Percentiles rank a stretch among this genome's conserved stretches.
phyloP scores from a whole-genome alignment of 2,329 filamentous ascomycete genomes.

The Curvularia lunata region DNA sequence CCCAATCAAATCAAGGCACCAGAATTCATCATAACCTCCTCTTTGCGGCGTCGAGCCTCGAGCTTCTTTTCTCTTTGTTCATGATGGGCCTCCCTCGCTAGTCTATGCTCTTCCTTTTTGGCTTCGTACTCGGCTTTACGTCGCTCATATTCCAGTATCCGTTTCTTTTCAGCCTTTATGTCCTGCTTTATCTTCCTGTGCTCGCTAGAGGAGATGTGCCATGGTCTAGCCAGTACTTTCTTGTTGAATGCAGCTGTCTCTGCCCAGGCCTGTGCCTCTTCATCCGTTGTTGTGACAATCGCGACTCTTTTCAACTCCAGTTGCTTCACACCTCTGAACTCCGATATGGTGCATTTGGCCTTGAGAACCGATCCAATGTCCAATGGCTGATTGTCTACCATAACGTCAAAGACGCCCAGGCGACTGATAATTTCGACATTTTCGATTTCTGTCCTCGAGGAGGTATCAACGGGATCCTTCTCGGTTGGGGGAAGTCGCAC shows the following conservation, averaged over 20 bases:
- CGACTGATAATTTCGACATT: slow-evolving; percentile 49
- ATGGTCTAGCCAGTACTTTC: slow-evolving; percentile 59
- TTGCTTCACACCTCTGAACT: slow-evolving; percentile 60
- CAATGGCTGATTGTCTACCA: slow-evolving; percentile 43
- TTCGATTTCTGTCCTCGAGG: slow-evolving; percentile 46
- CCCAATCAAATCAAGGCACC: slow-evolving; percentile 48
- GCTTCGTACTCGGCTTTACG: slow-evolving; percentile 45
- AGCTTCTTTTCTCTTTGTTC: slow-evolving; percentile 47
- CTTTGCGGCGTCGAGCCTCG: slow-evolving; percentile 53
- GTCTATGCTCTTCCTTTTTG: slow-evolving; percentile 42
- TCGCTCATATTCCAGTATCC: slow-evolving; percentile 42
- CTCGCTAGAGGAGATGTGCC: slow-evolving; percentile 57
- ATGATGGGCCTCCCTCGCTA: slow-evolving; percentile 39
- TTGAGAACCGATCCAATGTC: slow-evolving; percentile 61
- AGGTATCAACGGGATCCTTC: slow-evolving; percentile 31
- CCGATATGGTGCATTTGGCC: slow-evolving; percentile 62
- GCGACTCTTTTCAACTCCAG: slow-evolving; percentile 61
- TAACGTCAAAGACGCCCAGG: slow-evolving; percentile 51
- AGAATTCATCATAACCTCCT: slow-evolving; percentile 52
- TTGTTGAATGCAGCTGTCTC: slow-evolving; percentile 58
- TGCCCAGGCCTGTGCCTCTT: slow-evolving; percentile 62
- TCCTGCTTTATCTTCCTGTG: slow-evolving; percentile 51
- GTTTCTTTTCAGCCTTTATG: slow-evolving; percentile 51
- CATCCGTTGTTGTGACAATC: slow-evolving; percentile 58
- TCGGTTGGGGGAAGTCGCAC: slow-evolving; percentile 45